Evolutionary conservation across 1,284 basidiomycete species (phyloP).

Genomic region (Ustilago curta): DNA sequence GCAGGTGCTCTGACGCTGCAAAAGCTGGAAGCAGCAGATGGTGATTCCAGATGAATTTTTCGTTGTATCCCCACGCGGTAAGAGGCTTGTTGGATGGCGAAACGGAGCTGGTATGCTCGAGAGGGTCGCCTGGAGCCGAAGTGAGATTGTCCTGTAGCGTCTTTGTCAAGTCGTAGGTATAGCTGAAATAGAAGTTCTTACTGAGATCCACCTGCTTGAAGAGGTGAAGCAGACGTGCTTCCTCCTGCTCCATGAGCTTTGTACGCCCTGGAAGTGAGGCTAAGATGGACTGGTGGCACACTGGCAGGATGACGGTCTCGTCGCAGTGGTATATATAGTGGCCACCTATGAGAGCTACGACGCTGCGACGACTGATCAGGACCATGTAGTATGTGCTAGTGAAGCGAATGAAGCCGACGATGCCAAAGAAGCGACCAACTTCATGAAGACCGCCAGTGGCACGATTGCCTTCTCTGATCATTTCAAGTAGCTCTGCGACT

Average conservation of each 20-base stretch:
- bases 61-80: conserved; percentile 77
- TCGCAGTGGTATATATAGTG: conserved; percentile 99
- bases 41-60: conserved; percentile 96
- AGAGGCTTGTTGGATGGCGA: conserved; percentile 38
- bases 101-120: conserved; percentile 66
- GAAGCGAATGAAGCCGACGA: conserved; percentile 73
- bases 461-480: conserved; percentile 94
- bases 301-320: conserved; percentile 83
- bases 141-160: conserved; percentile 95
- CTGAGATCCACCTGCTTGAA: conserved; percentile 98
- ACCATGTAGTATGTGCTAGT: conserved; percentile 69
- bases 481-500: conserved; percentile 88
- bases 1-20: conserved; percentile 44
- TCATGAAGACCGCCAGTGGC: conserved; percentile 86
- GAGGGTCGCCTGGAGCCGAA: conserved; percentile 37
- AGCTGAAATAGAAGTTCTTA: conserved; percentile 99
- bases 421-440: conserved; percentile 73
- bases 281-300: conserved; percentile 59
- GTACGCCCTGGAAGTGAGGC: conserved; percentile 55
- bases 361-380: conserved; percentile 86
- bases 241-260: conserved; percentile 64
- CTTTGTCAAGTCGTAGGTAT: conserved; percentile 93
- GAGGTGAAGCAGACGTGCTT: conserved; percentile 78
- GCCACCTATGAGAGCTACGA: conserved; percentile 92
- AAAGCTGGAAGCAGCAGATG: conserved; percentile 81